Percentiles rank a stretch among this genome's conserved stretches.
Conservation (phyloP, 805 yeast genomes). For the Yarrowia sp. region DNA sequence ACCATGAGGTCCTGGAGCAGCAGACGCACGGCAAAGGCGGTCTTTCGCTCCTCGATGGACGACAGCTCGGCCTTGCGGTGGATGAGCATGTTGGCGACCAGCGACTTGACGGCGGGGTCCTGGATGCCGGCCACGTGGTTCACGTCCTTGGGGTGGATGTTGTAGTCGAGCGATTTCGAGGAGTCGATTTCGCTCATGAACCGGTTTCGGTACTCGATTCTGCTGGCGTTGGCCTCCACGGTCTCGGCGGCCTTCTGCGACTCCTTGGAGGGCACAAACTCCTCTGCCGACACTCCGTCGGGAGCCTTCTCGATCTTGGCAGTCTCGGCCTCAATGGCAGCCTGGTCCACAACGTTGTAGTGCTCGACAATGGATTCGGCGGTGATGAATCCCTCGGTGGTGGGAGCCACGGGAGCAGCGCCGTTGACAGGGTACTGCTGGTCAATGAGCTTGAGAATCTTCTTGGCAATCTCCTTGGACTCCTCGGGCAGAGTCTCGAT, state of each 20-base stretch:
- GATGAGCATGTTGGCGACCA: background rate
- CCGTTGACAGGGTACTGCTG: slow-evolving; percentile 27
- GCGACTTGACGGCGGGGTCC: slow-evolving; percentile 4
- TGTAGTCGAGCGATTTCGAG: slow-evolving; percentile 46
- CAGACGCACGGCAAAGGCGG: slow-evolving; percentile 16
- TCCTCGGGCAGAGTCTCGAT: slow-evolving; percentile 16
- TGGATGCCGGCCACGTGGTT: slow-evolving; percentile 9
- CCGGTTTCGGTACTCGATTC: slow-evolving; percentile 52
- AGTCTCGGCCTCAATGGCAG: background rate
- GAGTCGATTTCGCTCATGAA: slow-evolving; percentile 50
- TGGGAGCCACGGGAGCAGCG: background rate
- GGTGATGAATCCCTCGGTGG: slow-evolving; percentile 18
- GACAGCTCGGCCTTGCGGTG: slow-evolving; percentile 17
- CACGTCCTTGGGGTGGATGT: slow-evolving; percentile 44
- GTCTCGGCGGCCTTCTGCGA: slow-evolving; percentile 46
- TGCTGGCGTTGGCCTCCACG: slow-evolving; percentile 51
- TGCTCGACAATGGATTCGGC: slow-evolving; percentile 16
- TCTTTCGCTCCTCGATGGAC: slow-evolving; percentile 19
- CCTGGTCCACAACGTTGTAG: background rate
- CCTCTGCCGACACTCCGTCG: background rate
- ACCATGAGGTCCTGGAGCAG: slow-evolving; percentile 4
- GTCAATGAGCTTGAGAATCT: slow-evolving; percentile 30
- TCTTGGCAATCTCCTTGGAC: slow-evolving; percentile 4
- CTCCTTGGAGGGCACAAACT: too few species aligned
- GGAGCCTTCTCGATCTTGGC: background rate